These are phyloP conservation scores for bread wheat (Triticum aestivum) DNA, from an alignment of 176 grass and related monocot genomes.

Conservation along the genomic window DNA sequence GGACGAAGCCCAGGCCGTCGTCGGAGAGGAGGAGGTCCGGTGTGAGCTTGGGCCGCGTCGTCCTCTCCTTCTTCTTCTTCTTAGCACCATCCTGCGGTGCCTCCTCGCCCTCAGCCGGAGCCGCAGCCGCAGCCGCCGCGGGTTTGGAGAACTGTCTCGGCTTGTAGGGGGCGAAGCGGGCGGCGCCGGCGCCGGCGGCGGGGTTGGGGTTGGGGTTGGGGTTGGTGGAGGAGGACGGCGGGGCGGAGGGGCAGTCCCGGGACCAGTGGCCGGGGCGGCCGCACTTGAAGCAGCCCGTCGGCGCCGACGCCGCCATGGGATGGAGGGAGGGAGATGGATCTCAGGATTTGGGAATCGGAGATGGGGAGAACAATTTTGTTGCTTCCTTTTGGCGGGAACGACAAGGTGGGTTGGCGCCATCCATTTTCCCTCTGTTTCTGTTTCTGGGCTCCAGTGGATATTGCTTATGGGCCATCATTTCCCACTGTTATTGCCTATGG, in stretches of 20 bases:
- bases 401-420: neutral
- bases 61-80: conserved; percentile 47
- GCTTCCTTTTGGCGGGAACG: neutral
- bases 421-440: neutral
- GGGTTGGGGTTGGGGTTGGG: neutral
- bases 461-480: neutral
- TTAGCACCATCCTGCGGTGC: neutral
- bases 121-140: neutral
- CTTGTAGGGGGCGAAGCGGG: neutral
- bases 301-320: conserved; percentile 41
- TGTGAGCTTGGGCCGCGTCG: conserved; percentile 70
- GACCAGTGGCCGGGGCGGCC: conserved; percentile 70
- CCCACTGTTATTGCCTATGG: too few relatives aligned
- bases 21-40: conserved; percentile 77
- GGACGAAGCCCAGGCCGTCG: conserved; percentile 71
- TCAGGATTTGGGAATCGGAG: neutral
- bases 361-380: neutral
- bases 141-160: conserved; percentile 5
- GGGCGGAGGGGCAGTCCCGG: conserved; percentile 69
- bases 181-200: neutral
- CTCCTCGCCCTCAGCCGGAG: neutral
- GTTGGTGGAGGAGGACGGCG: conserved; percentile 18
- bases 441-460: neutral
- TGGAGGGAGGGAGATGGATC: neutral
- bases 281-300: conserved; percentile 56